A percentile compares a stretch with the other conserved stretches of the same genome.
Evolutionary conservation across 306 rosid genomes (phyloP).

Genomic region (Mimosa bimucronata): DNA sequence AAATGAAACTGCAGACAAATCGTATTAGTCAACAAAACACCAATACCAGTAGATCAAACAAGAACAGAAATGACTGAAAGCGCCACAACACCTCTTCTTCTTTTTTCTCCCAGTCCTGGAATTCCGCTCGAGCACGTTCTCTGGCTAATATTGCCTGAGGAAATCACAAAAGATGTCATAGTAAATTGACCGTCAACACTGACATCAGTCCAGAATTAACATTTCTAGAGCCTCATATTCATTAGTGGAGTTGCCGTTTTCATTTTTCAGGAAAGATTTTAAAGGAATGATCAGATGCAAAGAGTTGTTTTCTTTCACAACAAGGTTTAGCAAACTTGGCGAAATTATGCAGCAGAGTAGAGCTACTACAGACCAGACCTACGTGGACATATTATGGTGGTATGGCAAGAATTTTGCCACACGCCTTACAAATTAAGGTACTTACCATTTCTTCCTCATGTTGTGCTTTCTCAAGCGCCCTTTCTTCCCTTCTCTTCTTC

Average conservation of each 20-base stretch:
- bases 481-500: conserved; percentile 97
- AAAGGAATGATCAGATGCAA: conserved; percentile 9
- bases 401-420: conserved; percentile 7
- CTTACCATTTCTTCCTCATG: conserved; percentile 98
- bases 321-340: conserved; percentile 15
- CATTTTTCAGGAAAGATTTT: conserved; percentile 2
- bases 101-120: conserved; percentile 98
- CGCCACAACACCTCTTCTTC: conserved; percentile 89
- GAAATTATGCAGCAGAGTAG: conserved; percentile 16
- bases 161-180: conserved; percentile 32
- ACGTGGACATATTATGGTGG: background rate
- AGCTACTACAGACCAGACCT: background rate
- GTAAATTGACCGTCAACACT: conserved; percentile 1
- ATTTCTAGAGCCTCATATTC: conserved; percentile 3
- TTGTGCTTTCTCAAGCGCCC: conserved; percentile 95
- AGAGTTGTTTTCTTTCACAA: background rate
- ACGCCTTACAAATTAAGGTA: conserved; percentile 22
- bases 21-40: conserved; percentile 30
- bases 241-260: background rate
- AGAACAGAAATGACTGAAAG: conserved; percentile 22
- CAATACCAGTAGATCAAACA: conserved; percentile 25
- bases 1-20: conserved; percentile 79
- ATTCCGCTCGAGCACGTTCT: conserved; percentile 98
- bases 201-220: conserved; percentile 11
- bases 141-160: conserved; percentile 88